A percentile compares a stretch with the other conserved stretches of the same genome.
These are phyloP conservation scores for Septoria petroselini DNA, from an alignment of 2,329 filamentous ascomycete genomes.

Conservation along the genomic window DNA sequence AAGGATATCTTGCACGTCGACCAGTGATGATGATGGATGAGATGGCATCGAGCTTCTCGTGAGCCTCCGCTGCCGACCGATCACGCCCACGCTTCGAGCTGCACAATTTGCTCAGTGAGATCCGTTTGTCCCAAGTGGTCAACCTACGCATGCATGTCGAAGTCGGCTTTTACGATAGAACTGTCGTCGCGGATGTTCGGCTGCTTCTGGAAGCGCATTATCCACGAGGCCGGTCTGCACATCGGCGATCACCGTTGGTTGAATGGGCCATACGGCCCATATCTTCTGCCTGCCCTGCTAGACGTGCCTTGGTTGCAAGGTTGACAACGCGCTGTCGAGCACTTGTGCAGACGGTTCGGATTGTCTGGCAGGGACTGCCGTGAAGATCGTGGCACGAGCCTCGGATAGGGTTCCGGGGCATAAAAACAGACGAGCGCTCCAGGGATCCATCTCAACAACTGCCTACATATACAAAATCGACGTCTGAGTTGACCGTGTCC, in stretches of 20 bases:
- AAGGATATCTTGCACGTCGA: not conserved
- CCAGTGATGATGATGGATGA: not conserved
- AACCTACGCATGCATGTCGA: not conserved
- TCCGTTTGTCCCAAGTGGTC: not conserved
- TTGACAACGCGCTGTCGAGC: slow-evolving; percentile 1
- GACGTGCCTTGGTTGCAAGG: slow-evolving; percentile 5
- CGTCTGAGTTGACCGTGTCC: not conserved
- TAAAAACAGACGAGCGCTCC: slow-evolving; percentile 1
- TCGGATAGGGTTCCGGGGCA: slow-evolving; percentile 5
- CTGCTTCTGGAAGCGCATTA: not conserved
- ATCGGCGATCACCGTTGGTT: slow-evolving; percentile 8
- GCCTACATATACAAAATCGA: not conserved
- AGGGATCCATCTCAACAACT: slow-evolving; percentile 4
- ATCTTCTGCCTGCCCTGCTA: not conserved
- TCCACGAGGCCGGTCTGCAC: slow-evolving; percentile 2
- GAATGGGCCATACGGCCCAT: slow-evolving; percentile 6
- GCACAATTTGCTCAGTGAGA: not conserved
- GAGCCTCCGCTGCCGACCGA: slow-evolving; percentile 1
- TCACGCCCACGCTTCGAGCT: not conserved
- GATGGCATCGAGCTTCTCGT: not conserved
- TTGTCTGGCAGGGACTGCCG: slow-evolving; percentile 1
- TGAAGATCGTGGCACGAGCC: slow-evolving; percentile 6
- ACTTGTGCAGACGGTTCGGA: slow-evolving; percentile 1
- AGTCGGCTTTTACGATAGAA: not conserved
- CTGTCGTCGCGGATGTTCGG: not conserved